phyloP scores from a whole-genome alignment of 768 basidiomycete genomes.

The Gloeophyllum trabeum region DNA sequence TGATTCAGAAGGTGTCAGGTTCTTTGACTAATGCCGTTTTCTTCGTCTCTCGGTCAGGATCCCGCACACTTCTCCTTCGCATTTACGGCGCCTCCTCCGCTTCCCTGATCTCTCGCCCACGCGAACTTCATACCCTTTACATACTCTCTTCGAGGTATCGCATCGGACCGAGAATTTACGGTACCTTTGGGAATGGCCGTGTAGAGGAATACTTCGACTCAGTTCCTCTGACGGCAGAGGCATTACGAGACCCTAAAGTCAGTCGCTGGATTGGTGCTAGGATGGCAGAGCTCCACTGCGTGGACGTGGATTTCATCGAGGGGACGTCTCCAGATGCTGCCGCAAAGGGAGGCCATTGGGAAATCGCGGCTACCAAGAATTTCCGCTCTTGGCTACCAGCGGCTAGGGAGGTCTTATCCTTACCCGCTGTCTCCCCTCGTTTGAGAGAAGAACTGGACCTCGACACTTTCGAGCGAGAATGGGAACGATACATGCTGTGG shows the following conservation, averaged over 20 bases:
- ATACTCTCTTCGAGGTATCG: conserved; percentile 78
- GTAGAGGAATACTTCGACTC: conserved; percentile 95
- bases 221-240: conserved; percentile 61
- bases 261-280: conserved; percentile 86
- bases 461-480: conserved; percentile 46
- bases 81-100: conserved; percentile 87
- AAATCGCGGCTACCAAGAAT: conserved; percentile 54
- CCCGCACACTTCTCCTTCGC: conserved; percentile 71
- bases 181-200: conserved; percentile 92
- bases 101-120: conserved; percentile 76
- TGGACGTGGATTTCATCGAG: conserved; percentile 67
- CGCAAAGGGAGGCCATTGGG: conserved; percentile 36
- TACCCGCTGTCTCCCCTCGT: conserved; percentile 37
- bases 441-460: conserved; percentile 50
- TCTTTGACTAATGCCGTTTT: conserved; percentile 94
- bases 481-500: conserved; percentile 65
- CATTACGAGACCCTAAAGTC: conserved; percentile 65
- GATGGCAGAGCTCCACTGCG: conserved; percentile 94
- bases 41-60: conserved; percentile 73
- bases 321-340: conserved; percentile 23
- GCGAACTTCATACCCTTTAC: conserved; percentile 83
- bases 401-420: conserved; percentile 64
- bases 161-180: conserved; percentile 87
- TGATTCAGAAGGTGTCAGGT: conserved; percentile 77
- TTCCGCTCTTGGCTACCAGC: conserved; percentile 58